Percentiles rank a stretch among this genome's conserved stretches.
Evolutionary conservation across 805 yeast genomes (phyloP).

Genomic region (Metahyphopichia silvanorum): DNA sequence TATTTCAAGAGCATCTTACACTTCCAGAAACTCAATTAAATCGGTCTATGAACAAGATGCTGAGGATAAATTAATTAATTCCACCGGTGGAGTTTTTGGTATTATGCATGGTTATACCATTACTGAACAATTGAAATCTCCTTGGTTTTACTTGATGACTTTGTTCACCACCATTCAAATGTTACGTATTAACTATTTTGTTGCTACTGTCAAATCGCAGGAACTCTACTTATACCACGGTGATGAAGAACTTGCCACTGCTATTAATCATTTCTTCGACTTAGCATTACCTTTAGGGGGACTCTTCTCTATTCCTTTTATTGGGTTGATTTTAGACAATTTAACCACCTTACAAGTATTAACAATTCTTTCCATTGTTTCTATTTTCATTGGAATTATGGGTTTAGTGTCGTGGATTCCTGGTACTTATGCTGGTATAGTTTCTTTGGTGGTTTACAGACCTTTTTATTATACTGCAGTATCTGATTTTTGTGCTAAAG

Average conservation of each 20-base stretch:
- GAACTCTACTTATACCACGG: conserved; percentile 64
- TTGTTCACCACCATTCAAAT: conserved; percentile 81
- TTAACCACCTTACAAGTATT: conserved; percentile 59
- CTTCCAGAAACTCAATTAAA: conserved; percentile 40
- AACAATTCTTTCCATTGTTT: conserved; percentile 47
- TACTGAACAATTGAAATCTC: conserved; percentile 47
- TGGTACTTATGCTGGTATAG: conserved; percentile 66
- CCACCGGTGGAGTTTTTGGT: conserved; percentile 73
- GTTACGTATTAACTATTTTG: conserved; percentile 89
- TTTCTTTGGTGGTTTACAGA: conserved; percentile 73
- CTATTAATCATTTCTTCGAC: conserved; percentile 75
- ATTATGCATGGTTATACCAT: conserved; percentile 64
- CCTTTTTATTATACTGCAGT: conserved; percentile 59
- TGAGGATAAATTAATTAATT: conserved; percentile 48
- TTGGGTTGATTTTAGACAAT: conserved; percentile 77
- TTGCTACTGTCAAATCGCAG: conserved; percentile 84
- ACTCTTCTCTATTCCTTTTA: conserved; percentile 78
- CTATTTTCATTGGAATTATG: conserved; percentile 63
- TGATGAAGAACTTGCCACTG: conserved; percentile 48
- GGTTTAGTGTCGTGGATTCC: conserved; percentile 60
- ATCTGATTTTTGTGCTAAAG: conserved; percentile 59
- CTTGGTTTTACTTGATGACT: conserved; percentile 80
- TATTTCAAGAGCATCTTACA: conserved; percentile 30
- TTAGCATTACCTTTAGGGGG: conserved; percentile 89
- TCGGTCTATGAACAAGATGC: conserved; percentile 67